Evolutionary conservation across 306 rosid species (phyloP), one percentile per base, ranked within the genome.

Genomic region (Malus asiatica): DNA sequence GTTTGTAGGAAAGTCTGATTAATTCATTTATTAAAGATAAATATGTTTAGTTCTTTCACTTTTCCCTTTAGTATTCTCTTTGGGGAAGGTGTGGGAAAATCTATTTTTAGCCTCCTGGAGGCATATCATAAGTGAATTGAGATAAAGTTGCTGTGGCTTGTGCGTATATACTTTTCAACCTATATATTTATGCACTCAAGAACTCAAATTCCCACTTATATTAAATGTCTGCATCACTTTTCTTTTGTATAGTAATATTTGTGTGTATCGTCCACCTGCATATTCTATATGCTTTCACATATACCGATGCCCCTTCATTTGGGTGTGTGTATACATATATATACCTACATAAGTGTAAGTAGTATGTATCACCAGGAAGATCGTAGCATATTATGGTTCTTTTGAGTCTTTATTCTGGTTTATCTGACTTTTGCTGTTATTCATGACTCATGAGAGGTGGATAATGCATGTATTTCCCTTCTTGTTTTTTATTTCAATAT

Each of bases 381-480:
- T 19, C 23, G n/a, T 66, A 66, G 30, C 65, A 58, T 55, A 16
- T 14, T 25, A 66, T 33, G 52, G 32, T 30, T 38, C 13, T 71
- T 71, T 55, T 67, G 40, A 10, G n/a, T 62, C 20, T 65, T 59
- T 55, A 63, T 75, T 48, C 45, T 55, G 69, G 73, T 32, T 45
- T 12, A 11, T 57, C 64, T 42, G 68, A 70, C 22, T 62, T 32
- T 18, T 79, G 18, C 44, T 67, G 69, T 16, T 45, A 30, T 80
- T 70, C 32, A 62, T 59, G 69, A 30, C 76, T 70, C 32, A 62
- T 59, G 69, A 12, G 19, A 72, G 72, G 7, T 64, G 68, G 62
- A 40, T 65, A n/a, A 73, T 46, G 11, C 20, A 59, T 77, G 70
- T 83, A 66, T 66, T 78, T 77, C 27, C 14, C 62, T 80, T 72